Percentiles rank a stretch among this genome's conserved stretches.
These are phyloP conservation scores for Fibroporia radiculosa DNA, from an alignment of 768 basidiomycete genomes.

Conservation along the genomic window DNA sequence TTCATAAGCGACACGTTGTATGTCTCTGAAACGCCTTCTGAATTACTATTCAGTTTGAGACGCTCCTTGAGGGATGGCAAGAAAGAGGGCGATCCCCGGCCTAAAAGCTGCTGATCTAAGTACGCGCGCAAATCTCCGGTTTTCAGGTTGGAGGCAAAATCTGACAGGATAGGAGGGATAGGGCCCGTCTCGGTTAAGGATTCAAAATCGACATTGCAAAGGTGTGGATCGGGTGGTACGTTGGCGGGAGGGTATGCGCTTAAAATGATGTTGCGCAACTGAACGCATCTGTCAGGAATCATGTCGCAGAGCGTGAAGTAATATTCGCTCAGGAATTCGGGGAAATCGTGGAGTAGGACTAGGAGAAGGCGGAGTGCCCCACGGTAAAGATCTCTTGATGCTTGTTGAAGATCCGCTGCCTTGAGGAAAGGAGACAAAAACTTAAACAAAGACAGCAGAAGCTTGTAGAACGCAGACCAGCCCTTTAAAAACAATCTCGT, in stretches of 20 bases:
- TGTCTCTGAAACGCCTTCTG: constrained; percentile 42
- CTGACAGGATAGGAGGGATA: constrained; percentile 85
- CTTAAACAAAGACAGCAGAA: constrained; percentile 88
- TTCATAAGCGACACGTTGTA: constrained; percentile 92
- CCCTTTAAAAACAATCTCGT: constrained; percentile 42
- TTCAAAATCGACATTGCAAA: constrained; percentile 68
- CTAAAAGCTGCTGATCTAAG: constrained; percentile 81
- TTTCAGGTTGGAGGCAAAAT: constrained; percentile 81
- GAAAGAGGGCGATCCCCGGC: constrained; percentile 64
- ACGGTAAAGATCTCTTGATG: constrained; percentile 83
- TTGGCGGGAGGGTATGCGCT: constrained; percentile 86
- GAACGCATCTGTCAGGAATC: constrained; percentile 88
- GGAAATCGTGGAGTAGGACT: constrained; percentile 97
- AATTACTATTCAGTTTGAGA: constrained; percentile 42
- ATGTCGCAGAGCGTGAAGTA: constrained; percentile 94
- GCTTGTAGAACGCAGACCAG: constrained; percentile 94
- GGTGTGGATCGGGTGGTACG: constrained; percentile 79
- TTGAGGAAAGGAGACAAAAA: constrained; percentile 91
- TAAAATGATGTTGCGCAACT: constrained; percentile 93
- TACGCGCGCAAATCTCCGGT: constrained; percentile 69
- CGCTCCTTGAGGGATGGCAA: constrained; percentile 74
- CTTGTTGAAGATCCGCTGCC: constrained; percentile 68
- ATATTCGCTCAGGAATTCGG: constrained; percentile 94
- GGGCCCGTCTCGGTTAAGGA: constrained; percentile 84
- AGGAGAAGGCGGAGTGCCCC: constrained; percentile 86